Conservation (phyloP, 192 early-diverging fungal species). For the Rhizoclosmatium sp. region DNA sequence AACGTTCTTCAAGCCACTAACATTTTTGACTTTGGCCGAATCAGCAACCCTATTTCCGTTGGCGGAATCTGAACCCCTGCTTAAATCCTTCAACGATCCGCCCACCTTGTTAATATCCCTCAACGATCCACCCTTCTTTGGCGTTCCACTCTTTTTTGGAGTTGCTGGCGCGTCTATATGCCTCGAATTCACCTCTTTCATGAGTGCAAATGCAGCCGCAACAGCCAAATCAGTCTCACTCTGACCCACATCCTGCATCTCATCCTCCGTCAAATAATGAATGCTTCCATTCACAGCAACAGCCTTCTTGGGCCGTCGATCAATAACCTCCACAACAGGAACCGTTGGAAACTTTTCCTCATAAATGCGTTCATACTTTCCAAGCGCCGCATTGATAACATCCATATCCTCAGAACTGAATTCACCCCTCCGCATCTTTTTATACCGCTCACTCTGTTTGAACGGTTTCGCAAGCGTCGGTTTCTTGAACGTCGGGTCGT, state of each 20-base stretch:
- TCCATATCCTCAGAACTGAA: not conserved
- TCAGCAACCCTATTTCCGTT: no score
- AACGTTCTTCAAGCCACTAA: not conserved
- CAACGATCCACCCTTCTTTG: not conserved
- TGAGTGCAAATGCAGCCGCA: slow-evolving; percentile 18
- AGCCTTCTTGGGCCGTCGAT: not conserved
- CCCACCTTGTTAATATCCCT: no score
- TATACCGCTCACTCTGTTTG: slow-evolving; percentile 22
- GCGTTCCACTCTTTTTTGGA: not conserved
- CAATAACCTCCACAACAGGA: not conserved
- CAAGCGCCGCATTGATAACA: slow-evolving; percentile 5
- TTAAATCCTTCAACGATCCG: no score
- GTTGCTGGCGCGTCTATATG: not conserved
- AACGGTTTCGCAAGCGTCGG: slow-evolving; percentile 24
- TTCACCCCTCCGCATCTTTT: slow-evolving; percentile 25
- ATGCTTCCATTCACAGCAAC: not conserved
- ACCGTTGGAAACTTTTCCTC: slow-evolving; percentile 6
- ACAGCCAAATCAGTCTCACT: slow-evolving; percentile 21
- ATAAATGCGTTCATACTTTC: not conserved
- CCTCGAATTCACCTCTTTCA: slow-evolving; percentile 27
- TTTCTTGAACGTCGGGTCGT: slow-evolving; percentile 35
- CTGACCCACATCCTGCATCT: not conserved
- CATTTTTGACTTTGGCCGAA: no score
- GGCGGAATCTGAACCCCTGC: no score
- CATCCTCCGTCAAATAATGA: not conserved